Base-by-base conservation (phyloP, 208 protist species). In the Acanthamoeba sp. region DNA sequence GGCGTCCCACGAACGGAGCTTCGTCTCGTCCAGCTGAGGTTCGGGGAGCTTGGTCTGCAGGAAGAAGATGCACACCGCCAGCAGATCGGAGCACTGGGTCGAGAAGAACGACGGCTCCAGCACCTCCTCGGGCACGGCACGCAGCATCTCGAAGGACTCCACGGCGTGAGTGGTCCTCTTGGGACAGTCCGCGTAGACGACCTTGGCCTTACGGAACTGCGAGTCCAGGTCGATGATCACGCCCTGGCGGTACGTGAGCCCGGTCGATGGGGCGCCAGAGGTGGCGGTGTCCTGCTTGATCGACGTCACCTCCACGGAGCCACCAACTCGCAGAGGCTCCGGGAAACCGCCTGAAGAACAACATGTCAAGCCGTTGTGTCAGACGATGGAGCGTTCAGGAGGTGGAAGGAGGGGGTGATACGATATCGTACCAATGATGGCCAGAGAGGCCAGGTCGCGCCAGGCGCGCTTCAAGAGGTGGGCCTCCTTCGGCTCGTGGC, bases 171-270 rank as follows among this genome's bases (percentile, higher is more conserved):
- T 24, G 16, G 36, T 93, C 29, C 42, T 7, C 42, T 93, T 64
- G 40, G 89, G 57, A 27, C 69, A 52, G 64, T 82, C 89, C 0
- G n/a, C 1, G 40, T 84, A 93, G 36, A 93, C 64, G 40, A 93
- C 89, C 36, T 52, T 57, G 66, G 89, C 89, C 52, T 76, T 84
- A 27, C 89, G 42, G 45, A 82, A 82, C 42, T 93, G 59, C 32
- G 24, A 16, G 32, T 93, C 89, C 10, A 82, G 42, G 2, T 62
- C 50, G 29, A 82, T 40, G 66, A 93, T 82, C 29, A 84, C n/a
- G 27, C 89, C 89, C 42, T 91, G 57, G 1, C 57, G 52, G 55
- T 91, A 76, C 36, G 20, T 71, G 9, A 55, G n/a, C 14, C 45
- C 50, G 22, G 24, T 24, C 14, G 34, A 52, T 5, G 40, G 7